Evolutionary conservation across 495 filamentous ascomycete genomes (phyloP).

Genomic region (Aspergillus haitiensis): DNA sequence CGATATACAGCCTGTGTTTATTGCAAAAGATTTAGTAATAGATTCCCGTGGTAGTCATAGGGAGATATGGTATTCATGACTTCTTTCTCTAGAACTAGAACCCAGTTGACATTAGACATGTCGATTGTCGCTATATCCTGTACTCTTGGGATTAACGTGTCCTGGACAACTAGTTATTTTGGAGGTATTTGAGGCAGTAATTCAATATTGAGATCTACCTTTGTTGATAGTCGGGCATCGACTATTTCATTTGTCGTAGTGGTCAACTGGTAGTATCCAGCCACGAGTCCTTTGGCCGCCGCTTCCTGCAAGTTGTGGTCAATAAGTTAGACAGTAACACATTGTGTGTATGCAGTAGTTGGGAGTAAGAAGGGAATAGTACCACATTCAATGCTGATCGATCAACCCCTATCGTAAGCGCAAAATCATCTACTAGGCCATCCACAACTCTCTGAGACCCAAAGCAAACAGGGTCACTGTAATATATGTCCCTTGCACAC

Average conservation of each 20-base stretch:
- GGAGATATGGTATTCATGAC: slow-evolving; percentile 35
- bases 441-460: slow-evolving; percentile 73
- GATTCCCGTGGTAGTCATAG: not conserved
- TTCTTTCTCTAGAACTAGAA: slow-evolving; percentile 92
- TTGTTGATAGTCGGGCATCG: slow-evolving; percentile 22
- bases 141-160: slow-evolving; percentile 63
- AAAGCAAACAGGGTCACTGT: slow-evolving; percentile 80
- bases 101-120: slow-evolving; percentile 60
- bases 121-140: slow-evolving; percentile 54
- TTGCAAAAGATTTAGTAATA: not conserved
- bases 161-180: slow-evolving; percentile 45
- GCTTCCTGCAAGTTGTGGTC: slow-evolving; percentile 34
- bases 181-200: no score
- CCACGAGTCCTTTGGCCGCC: slow-evolving; percentile 71
- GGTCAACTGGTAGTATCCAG: slow-evolving; percentile 52
- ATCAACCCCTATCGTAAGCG: slow-evolving; percentile 61
- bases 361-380: not conserved
- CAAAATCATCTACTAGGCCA: slow-evolving; percentile 77
- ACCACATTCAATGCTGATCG: slow-evolving; percentile 43
- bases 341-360: not conserved
- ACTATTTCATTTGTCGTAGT: slow-evolving; percentile 26
- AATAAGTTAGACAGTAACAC: not conserved
- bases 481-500: slow-evolving; percentile 77
- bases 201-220: slow-evolving; percentile 9
- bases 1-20: slow-evolving; percentile 72